phyloP scores from a whole-genome alignment of 139 green algal species.

The Tetraselmis chui region DNA sequence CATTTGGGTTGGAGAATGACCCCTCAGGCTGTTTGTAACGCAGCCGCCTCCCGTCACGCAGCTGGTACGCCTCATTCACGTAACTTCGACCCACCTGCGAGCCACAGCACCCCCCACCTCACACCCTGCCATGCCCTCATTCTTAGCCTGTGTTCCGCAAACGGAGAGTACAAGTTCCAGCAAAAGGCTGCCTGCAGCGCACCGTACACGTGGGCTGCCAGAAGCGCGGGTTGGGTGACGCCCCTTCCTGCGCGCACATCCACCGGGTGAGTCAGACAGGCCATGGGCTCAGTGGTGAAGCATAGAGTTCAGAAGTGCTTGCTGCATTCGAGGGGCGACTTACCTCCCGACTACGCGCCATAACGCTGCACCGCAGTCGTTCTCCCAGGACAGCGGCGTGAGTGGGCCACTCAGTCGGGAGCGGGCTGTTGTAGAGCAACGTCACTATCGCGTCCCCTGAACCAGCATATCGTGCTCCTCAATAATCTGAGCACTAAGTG shows the following conservation, averaged over 20 bases:
- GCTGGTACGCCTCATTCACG: neutral
- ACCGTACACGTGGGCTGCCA: neutral
- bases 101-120: neutral
- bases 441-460: neutral
- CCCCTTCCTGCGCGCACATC: neutral
- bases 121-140: too few relatives aligned
- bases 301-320: too few relatives aligned
- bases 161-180: too few relatives aligned
- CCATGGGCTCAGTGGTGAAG: too few relatives aligned
- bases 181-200: too few relatives aligned
- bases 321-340: too few relatives aligned
- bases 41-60: neutral
- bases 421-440: neutral
- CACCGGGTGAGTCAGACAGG: too few relatives aligned
- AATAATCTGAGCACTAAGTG: too few relatives aligned
- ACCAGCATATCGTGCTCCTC: too few relatives aligned
- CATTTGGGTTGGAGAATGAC: conserved; percentile 10
- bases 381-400: neutral
- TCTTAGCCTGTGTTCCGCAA: too few relatives aligned
- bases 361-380: neutral
- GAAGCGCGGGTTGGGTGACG: neutral
- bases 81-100: neutral
- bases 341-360: neutral
- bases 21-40: conserved; percentile 2
- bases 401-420: neutral